Conservation (phyloP, 2,329 filamentous ascomycete genomes). For the Sporothrix globosa region DNA sequence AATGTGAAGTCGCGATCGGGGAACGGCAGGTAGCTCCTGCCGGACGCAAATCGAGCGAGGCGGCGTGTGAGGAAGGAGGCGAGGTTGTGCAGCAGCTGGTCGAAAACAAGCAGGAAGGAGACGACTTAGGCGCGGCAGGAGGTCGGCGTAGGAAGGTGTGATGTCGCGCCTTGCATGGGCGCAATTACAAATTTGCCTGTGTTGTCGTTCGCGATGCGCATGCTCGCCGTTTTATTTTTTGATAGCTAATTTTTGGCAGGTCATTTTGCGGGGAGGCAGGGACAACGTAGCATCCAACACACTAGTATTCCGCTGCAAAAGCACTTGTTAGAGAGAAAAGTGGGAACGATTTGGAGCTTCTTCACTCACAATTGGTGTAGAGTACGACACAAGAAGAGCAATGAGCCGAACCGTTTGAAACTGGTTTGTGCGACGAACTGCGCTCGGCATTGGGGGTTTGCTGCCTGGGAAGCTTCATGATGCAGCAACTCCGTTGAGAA, state of each 20-base stretch:
- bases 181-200: neutral
- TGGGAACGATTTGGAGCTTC: neutral
- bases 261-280: conserved; percentile 4
- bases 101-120: neutral
- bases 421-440: neutral
- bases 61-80: neutral
- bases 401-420: neutral
- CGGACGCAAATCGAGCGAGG: neutral
- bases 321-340: no score
- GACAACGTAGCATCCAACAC: neutral
- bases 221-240: neutral
- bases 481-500: neutral
- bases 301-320: neutral
- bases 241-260: neutral
- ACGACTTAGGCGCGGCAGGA: neutral
- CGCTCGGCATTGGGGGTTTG: neutral
- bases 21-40: neutral
- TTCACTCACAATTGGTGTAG: neutral
- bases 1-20: conserved; percentile 2
- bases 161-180: neutral
- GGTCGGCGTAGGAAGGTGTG: neutral
- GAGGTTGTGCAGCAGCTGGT: neutral
- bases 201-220: conserved; percentile 16
- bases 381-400: neutral
- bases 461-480: neutral